Conservation (phyloP, 176 grass and related monocot species). For the Eragrostis nindensis region DNA sequence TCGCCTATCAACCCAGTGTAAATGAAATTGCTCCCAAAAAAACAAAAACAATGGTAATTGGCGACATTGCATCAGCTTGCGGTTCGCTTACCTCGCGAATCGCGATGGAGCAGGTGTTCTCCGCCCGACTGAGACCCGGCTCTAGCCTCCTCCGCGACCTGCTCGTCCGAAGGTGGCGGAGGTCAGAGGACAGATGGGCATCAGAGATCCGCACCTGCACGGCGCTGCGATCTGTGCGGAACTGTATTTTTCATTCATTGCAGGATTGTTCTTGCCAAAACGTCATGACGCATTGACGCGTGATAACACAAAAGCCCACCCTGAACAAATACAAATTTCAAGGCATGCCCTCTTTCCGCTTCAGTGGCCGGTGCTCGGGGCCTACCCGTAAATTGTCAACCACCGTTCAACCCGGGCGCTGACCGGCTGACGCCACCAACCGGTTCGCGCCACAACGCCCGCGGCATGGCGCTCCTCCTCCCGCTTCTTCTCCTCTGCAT, state of each 20-base stretch:
- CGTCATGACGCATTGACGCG: not conserved
- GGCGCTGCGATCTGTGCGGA: not conserved
- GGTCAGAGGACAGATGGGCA: not conserved
- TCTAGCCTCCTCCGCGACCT: not conserved
- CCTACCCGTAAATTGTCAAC: not conserved
- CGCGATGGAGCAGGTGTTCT: not conserved
- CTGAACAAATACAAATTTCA: not conserved
- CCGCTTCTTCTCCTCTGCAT: constrained; percentile 19
- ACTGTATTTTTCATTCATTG: not conserved
- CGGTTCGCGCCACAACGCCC: constrained; percentile 38
- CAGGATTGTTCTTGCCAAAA: not conserved
- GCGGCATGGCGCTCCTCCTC: constrained; percentile 29
- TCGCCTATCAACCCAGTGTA: not conserved
- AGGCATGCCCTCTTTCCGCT: not conserved
- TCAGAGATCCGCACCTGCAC: not conserved
- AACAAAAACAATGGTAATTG: not conserved
- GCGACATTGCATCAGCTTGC: not conserved
- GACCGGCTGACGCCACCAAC: not conserved
- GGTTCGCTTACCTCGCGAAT: constrained; percentile 19
- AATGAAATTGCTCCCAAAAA: not conserved
- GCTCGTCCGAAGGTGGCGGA: not conserved
- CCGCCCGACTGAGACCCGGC: not conserved
- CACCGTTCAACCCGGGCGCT: not conserved
- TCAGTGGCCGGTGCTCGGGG: too few relatives aligned
- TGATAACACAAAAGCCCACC: not conserved